Conservation (phyloP, 164 flowering plant species). For the Umbilicus rupestris region DNA sequence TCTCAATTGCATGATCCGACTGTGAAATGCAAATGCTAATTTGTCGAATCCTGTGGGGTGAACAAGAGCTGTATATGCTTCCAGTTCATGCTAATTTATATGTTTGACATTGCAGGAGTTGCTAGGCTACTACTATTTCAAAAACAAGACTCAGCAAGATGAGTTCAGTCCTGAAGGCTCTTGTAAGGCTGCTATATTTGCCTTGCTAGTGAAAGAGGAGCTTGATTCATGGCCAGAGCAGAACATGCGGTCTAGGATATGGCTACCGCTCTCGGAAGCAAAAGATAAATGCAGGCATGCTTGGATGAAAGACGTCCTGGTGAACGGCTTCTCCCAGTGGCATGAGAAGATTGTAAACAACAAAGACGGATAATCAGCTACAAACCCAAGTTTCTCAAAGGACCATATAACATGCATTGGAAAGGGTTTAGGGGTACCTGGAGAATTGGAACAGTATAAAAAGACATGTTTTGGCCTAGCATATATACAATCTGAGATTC, state of each 20-base stretch:
- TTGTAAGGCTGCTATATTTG: constrained; percentile 65
- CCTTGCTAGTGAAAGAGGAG: constrained; percentile 56
- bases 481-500: too few relatives aligned
- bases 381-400: too few relatives aligned
- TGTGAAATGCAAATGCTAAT: too few relatives aligned
- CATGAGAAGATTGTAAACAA: constrained; percentile 13
- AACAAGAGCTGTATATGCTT: not conserved
- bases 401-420: too few relatives aligned
- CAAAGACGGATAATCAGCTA: not conserved
- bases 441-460: too few relatives aligned
- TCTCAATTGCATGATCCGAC: too few relatives aligned
- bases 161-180: constrained; percentile 53
- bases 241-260: constrained; percentile 40
- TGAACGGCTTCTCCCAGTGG: constrained; percentile 39
- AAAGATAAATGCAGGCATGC: constrained; percentile 39
- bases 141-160: constrained; percentile 65
- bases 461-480: too few relatives aligned
- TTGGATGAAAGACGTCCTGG: constrained; percentile 62
- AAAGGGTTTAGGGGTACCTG: too few relatives aligned
- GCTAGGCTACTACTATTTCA: constrained; percentile 46
- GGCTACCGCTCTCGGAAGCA: constrained; percentile 59
- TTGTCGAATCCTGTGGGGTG: too few relatives aligned
- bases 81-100: not conserved
- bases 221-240: constrained; percentile 61
- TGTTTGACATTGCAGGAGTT: constrained; percentile 27